Conservation (phyloP, 2,329 filamentous ascomycete species). For the Fusarium irregulare region DNA sequence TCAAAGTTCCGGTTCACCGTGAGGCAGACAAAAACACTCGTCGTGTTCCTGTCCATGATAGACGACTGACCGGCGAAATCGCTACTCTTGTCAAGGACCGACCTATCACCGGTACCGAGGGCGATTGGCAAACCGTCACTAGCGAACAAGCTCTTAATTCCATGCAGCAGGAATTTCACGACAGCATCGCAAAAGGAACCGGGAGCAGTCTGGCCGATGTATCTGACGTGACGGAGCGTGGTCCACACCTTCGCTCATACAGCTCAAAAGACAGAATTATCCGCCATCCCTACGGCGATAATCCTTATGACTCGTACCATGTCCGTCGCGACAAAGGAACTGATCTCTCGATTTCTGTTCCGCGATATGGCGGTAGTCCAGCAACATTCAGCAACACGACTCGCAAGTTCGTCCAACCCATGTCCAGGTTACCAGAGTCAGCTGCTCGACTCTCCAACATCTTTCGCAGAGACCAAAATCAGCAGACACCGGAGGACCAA, state of each 20-base stretch:
- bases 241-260: slow-evolving; percentile 35
- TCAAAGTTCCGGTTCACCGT: slow-evolving; percentile 51
- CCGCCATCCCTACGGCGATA: slow-evolving; percentile 39
- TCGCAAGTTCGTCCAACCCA: slow-evolving; percentile 34
- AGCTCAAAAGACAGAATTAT: slow-evolving; percentile 45
- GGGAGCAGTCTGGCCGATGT: slow-evolving; percentile 61
- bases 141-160: slow-evolving; percentile 46
- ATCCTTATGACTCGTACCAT: slow-evolving; percentile 23
- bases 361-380: slow-evolving; percentile 27
- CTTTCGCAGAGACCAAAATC: slow-evolving; percentile 37
- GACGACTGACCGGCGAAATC: slow-evolving; percentile 30
- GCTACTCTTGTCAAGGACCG: slow-evolving; percentile 32
- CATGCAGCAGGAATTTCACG: slow-evolving; percentile 38
- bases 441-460: slow-evolving; percentile 44
- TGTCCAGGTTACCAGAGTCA: slow-evolving; percentile 40
- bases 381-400: slow-evolving; percentile 39
- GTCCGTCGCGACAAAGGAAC: slow-evolving; percentile 41
- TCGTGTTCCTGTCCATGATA: slow-evolving; percentile 10
- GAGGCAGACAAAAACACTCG: slow-evolving; percentile 9
- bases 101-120: slow-evolving; percentile 35
- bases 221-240: slow-evolving; percentile 50
- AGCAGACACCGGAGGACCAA: slow-evolving; percentile 9
- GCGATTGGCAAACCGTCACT: slow-evolving; percentile 54
- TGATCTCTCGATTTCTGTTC: slow-evolving; percentile 37
- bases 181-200: slow-evolving; percentile 46